phyloP scores from a whole-genome alignment of 2,329 filamentous ascomycete species.

The Phyllosticta capitalensis region DNA sequence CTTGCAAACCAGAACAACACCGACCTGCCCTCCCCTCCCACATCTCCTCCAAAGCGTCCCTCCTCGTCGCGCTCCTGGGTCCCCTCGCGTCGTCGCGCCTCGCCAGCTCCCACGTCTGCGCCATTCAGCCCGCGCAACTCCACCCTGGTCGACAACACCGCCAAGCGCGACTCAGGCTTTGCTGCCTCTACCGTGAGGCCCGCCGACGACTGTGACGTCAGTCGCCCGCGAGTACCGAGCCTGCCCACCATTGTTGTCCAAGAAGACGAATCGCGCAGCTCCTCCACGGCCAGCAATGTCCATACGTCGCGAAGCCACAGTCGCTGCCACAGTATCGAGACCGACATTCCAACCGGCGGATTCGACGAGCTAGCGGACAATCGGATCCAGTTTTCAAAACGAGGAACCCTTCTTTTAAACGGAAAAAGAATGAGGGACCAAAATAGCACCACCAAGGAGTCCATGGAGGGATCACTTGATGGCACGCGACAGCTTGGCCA shows the following conservation, averaged over 20 bases:
- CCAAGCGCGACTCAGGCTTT: conserved; percentile 32
- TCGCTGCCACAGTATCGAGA: conserved; percentile 40
- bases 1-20: neutral
- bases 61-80: conserved; percentile 16
- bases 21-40: neutral
- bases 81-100: conserved; percentile 25
- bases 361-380: conserved; percentile 44
- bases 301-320: conserved; percentile 12
- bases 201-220: conserved; percentile 20
- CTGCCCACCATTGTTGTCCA: conserved; percentile 38
- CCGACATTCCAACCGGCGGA: conserved; percentile 45
- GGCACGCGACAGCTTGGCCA: neutral
- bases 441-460: conserved; percentile 7
- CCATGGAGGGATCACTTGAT: neutral
- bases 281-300: conserved; percentile 15
- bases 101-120: conserved; percentile 25
- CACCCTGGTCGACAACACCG: conserved; percentile 24
- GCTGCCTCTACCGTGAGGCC: conserved; percentile 21
- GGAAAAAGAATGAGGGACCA: conserved; percentile 39
- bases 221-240: conserved; percentile 22
- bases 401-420: conserved; percentile 50
- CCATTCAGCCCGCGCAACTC: conserved; percentile 20
- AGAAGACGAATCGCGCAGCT: conserved; percentile 21
- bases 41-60: conserved; percentile 1
- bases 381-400: conserved; percentile 49